These are phyloP conservation scores for Yarrowia divulgata DNA, from an alignment of 805 yeast genomes.

Conservation along the genomic window DNA sequence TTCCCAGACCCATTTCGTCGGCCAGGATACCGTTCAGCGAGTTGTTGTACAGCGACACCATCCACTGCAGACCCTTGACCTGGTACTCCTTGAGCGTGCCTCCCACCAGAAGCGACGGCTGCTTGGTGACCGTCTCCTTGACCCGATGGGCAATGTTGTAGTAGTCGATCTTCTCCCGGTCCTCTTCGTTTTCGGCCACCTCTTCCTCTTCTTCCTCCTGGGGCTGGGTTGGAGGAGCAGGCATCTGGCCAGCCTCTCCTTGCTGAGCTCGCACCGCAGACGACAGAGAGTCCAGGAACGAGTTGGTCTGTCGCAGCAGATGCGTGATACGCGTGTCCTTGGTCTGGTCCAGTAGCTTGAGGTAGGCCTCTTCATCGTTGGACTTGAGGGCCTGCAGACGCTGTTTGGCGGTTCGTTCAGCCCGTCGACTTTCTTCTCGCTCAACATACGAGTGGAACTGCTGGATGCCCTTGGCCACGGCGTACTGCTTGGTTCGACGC, in stretches of 20 bases:
- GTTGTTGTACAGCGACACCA: slow-evolving; percentile 93
- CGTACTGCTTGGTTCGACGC: slow-evolving; percentile 42
- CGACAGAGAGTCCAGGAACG: slow-evolving; percentile 87
- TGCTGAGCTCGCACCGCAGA: slow-evolving; percentile 92
- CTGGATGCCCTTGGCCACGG: slow-evolving; percentile 50
- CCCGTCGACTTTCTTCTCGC: slow-evolving; percentile 84
- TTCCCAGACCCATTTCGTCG: slow-evolving; percentile 98
- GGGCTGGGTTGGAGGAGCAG: slow-evolving; percentile 40
- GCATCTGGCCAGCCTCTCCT: slow-evolving; percentile 56
- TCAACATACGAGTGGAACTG: slow-evolving; percentile 77
- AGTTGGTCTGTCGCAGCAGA: slow-evolving; percentile 86
- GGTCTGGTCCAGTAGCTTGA: slow-evolving; percentile 93
- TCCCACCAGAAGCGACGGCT: slow-evolving; percentile 85
- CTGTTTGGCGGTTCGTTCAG: slow-evolving; percentile 95
- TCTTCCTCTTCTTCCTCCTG: slow-evolving; percentile 52
- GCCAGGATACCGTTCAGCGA: slow-evolving; percentile 95
- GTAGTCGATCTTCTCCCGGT: slow-evolving; percentile 78
- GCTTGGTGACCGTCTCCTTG: slow-evolving; percentile 78
- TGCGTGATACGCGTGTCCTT: slow-evolving; percentile 98
- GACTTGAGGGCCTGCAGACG: slow-evolving; percentile 96
- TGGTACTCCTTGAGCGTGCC: slow-evolving; percentile 94
- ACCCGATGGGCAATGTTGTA: slow-evolving; percentile 91
- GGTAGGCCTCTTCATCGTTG: slow-evolving; percentile 96
- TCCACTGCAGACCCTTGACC: slow-evolving; percentile 94
- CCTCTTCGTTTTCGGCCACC: slow-evolving; percentile 54